Evolutionary conservation across 495 filamentous ascomycete genomes (phyloP).

Genomic region (Terfezia boudieri): DNA sequence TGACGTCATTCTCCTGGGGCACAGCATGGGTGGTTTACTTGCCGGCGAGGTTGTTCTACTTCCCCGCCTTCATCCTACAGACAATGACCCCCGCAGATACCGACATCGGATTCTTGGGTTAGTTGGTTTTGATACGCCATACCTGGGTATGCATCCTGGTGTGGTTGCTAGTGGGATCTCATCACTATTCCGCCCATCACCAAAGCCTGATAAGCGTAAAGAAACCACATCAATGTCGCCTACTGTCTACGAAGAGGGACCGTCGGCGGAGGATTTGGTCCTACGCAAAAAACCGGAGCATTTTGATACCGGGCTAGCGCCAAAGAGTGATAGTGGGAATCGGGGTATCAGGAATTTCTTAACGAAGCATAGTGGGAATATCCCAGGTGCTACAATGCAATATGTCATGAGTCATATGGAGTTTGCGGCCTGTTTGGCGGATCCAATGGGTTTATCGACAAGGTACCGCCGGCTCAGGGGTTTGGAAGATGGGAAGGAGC

Average conservation of each 20-base stretch:
- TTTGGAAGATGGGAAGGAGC: slow-evolving; percentile 43
- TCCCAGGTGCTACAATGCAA: slow-evolving; percentile 43
- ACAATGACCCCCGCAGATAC: neutral
- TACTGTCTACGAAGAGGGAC: neutral
- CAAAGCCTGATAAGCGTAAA: slow-evolving; percentile 14
- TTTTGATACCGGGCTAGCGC: neutral
- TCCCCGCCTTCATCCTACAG: slow-evolving; percentile 17
- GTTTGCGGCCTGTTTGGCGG: slow-evolving; percentile 59
- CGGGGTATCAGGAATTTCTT: slow-evolving; percentile 34
- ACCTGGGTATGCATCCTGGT: slow-evolving; percentile 74
- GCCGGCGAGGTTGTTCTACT: slow-evolving; percentile 57
- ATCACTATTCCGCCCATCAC: slow-evolving; percentile 46
- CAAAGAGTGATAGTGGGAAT: neutral
- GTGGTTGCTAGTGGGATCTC: slow-evolving; percentile 57
- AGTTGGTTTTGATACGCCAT: slow-evolving; percentile 68
- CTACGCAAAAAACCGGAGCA: slow-evolving; percentile 6
- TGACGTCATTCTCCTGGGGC: slow-evolving; percentile 67
- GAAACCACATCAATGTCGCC: neutral
- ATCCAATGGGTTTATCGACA: slow-evolving; percentile 43
- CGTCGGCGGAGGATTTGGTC: slow-evolving; percentile 6
- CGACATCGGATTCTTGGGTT: slow-evolving; percentile 62
- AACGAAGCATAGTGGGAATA: slow-evolving; percentile 46
- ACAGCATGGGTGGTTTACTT: slow-evolving; percentile 76
- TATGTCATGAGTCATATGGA: slow-evolving; percentile 63
- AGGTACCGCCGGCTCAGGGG: slow-evolving; percentile 44